phyloP scores from a whole-genome alignment of 139 green algal genomes.

The Coelastrella sp. region DNA sequence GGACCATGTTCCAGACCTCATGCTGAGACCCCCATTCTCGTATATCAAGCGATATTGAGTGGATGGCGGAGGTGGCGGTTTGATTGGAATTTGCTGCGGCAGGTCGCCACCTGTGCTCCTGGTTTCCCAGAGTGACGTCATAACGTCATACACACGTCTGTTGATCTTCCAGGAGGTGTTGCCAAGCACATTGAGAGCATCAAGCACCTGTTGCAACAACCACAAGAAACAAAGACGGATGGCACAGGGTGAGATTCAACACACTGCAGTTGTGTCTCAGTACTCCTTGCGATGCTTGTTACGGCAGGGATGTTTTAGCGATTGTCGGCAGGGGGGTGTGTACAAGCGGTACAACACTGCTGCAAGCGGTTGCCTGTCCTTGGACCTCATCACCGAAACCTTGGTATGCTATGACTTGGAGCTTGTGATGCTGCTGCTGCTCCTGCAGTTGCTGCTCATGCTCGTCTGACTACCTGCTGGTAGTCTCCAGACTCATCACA shows the following conservation, averaged over 20 bases:
- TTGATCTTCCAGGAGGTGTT: slow-evolving; percentile 81
- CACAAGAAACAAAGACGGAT: background rate
- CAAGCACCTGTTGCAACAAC: slow-evolving; percentile 64
- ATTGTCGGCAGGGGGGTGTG: too few relatives aligned
- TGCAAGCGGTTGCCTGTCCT: too few relatives aligned
- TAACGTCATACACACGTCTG: slow-evolving; percentile 58
- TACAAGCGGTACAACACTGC: too few relatives aligned
- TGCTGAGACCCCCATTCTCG: slow-evolving; percentile 48
- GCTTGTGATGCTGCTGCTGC: background rate
- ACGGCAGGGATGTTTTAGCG: too few relatives aligned
- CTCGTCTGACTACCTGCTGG: background rate
- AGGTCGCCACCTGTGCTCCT: slow-evolving; percentile 15
- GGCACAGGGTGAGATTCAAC: too few relatives aligned
- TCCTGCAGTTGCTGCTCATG: background rate
- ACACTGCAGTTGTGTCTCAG: too few relatives aligned
- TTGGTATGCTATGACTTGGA: slow-evolving; percentile 5
- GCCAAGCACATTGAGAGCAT: slow-evolving; percentile 86
- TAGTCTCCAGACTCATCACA: slow-evolving; percentile 31
- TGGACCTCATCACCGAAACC: too few relatives aligned
- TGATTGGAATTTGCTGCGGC: slow-evolving; percentile 43
- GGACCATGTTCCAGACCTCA: slow-evolving; percentile 38
- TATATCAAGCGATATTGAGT: background rate
- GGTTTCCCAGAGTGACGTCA: slow-evolving; percentile 51
- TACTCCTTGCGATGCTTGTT: too few relatives aligned
- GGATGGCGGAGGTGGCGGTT: background rate